Evolutionary conservation across 2,329 filamentous ascomycete genomes (phyloP), one percentile per base, ranked within the genome.

Genomic region (Epicoccum nigrum): DNA sequence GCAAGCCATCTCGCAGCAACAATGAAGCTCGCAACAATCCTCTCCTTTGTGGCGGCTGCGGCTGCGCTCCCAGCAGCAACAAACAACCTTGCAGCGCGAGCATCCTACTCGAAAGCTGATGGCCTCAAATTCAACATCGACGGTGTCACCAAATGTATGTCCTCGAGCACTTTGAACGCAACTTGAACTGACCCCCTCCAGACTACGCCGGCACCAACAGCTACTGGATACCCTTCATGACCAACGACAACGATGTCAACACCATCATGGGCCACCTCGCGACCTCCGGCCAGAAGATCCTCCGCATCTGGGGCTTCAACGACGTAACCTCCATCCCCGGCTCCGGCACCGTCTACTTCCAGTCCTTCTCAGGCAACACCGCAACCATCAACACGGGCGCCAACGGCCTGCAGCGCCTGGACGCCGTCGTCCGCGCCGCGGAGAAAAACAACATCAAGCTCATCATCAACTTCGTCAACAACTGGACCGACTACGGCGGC

Each of bases 261-360:
- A 69, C 73, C n/a, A 70, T 72, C 17, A 69, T 76, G 60, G 59
- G 65, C 52, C 76, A 83, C 60, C 64, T 85, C 13, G 64, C 73
- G 41, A 56, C 70, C 25, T 79, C 82, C 2, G 82, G 82, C 0
- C 77, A 81, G 53, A 84, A 83, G 64, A 80, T 86, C 52, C 73
- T 86, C 27, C 77, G 84, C 13, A 76, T 85, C 39, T 86, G 83
- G 84, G 83, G 83, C 4, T 86, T 86, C 74, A 85, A 85, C 70
- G 82, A 85, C 57, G 81, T 83, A 12, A 81, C 77, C 35, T 55
- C 56, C 3, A 54, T 74, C 9, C 74, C 74, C 4, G 65, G 71
- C 8, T 62, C 73, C 0, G 76, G 76, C 15, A 76, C 73, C 1
- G 77, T 83, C 7, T 84, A 80, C 71, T 85, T 79, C 71, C 83